These are phyloP conservation scores for Gautieria morchelliformis DNA, from an alignment of 768 basidiomycete species.

Conservation along the genomic window DNA sequence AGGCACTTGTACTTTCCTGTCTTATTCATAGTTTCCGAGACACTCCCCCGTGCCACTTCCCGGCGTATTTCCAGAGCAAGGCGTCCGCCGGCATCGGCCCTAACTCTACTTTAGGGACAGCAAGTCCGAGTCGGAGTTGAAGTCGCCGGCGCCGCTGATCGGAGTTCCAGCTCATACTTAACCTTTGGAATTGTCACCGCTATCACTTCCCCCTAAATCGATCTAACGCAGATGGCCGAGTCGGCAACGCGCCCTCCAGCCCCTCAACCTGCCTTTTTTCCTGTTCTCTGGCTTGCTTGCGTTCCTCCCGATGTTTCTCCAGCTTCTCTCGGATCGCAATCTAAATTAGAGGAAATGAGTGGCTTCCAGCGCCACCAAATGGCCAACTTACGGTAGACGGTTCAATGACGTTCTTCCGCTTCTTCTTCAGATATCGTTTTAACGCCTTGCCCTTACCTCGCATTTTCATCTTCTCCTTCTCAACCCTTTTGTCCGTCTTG, in stretches of 20 bases:
- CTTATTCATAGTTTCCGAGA: too few species aligned
- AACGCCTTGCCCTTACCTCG: slow-evolving; percentile 80
- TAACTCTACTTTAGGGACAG: too few species aligned
- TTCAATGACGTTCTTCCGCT: slow-evolving; percentile 92
- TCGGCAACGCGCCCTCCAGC: slow-evolving; percentile 12
- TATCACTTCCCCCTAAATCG: slow-evolving; percentile 19
- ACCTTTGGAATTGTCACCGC: background rate
- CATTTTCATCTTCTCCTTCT: slow-evolving; percentile 63
- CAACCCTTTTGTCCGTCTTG: slow-evolving; percentile 27
- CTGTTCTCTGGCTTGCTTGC: slow-evolving; percentile 13
- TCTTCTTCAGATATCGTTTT: slow-evolving; percentile 82
- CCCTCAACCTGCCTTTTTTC: slow-evolving; percentile 19
- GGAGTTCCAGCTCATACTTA: too few species aligned
- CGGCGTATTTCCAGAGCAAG: too few species aligned
- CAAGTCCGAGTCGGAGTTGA: background rate
- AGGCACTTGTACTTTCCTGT: too few species aligned
- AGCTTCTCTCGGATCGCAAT: slow-evolving; percentile 58
- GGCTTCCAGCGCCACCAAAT: slow-evolving; percentile 9
- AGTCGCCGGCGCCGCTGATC: too few species aligned
- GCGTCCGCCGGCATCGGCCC: too few species aligned
- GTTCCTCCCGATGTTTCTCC: slow-evolving; percentile 46
- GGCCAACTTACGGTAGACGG: slow-evolving; percentile 49
- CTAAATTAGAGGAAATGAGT: slow-evolving; percentile 27
- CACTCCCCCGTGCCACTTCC: too few species aligned
- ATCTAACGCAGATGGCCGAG: slow-evolving; percentile 30